Conservation (phyloP, 1,284 basidiomycete species). For the Trichosporon sp. region DNA sequence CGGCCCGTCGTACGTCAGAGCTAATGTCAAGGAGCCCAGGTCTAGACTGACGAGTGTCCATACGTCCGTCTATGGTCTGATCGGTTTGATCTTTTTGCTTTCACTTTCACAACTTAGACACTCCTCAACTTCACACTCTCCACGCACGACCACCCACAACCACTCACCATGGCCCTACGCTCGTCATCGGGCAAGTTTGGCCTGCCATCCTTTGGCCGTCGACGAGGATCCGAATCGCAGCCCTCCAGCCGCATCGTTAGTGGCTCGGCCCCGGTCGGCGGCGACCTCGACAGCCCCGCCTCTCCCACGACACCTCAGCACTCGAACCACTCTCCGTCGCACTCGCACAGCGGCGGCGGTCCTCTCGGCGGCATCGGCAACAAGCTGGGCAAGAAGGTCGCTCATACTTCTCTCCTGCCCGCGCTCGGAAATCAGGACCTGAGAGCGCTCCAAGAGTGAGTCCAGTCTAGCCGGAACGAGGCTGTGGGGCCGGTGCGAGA, state of each 20-base stretch:
- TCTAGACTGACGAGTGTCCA: background rate
- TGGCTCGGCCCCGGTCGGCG: background rate
- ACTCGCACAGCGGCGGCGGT: background rate
- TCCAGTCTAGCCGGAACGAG: no score
- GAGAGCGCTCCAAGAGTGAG: conserved; percentile 61
- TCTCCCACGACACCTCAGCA: background rate
- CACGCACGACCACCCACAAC: no score
- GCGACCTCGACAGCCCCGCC: conserved; percentile 4
- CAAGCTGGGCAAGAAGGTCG: conserved; percentile 41
- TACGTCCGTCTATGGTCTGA: no score
- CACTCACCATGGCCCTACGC: conserved; percentile 29
- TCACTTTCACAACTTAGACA: background rate
- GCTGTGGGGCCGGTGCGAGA: no score
- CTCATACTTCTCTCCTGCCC: conserved; percentile 53
- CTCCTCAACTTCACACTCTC: no score
- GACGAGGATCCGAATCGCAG: conserved; percentile 8
- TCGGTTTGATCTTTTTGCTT: background rate
- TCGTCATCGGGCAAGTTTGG: conserved; percentile 40
- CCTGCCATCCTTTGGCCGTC: conserved; percentile 31
- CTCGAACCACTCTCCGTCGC: conserved; percentile 1
- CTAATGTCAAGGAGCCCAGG: background rate
- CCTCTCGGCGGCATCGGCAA: conserved; percentile 29
- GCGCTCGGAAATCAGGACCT: conserved; percentile 76
- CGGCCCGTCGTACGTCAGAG: background rate
- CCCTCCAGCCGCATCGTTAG: background rate